Base-by-base conservation (phyloP, 176 grass and related monocot species). In the Triticum monococcum region DNA sequence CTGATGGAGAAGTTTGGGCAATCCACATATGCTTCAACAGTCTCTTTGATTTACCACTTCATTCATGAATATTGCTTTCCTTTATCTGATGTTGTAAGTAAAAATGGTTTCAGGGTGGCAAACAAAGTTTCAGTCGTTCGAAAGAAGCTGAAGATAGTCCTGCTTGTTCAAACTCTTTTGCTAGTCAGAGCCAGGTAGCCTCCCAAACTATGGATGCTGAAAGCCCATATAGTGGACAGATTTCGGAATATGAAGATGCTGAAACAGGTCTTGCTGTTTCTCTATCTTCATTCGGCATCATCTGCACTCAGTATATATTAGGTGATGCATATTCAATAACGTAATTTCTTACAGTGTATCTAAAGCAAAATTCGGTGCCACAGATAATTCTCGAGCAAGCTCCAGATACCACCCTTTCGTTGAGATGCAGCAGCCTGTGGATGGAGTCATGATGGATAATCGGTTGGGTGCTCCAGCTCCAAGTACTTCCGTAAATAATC, bases 231-330 rank as follows among this genome's bases (percentile, higher is more conserved):
- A 98, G 93, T 96, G 90, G 90, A 70, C 90, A 96, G 73, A 91
- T 95, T 81, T 96, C 92, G 86, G 96, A 96, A 87, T 95, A 94
- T 92, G 97, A 96, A 90, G 93, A 98, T 96, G 92, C 93, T 84
- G 91, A 96, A 96, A 94, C 97, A 96, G 94, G 97, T 98, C 94
- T 81, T 85, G 75, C 86, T 91, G 82, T 90, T 90, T 86, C 83
- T 85, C 88, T 79, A 81, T 87, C 79, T 81, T 95, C 86, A 38
- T 86, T 87, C 60, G 81, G 91, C 85, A 90, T 87, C 86, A 86
- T 93, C 89, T 94, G 78, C 85, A 85, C 36, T 37, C 36, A 92
- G 61, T 84, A 92, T 88, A 68, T 50, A 91, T 93, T 84, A 83
- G 80, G 77, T 85, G 71, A 88, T 95, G 79, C 87, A 82, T 91